These are phyloP conservation scores for Camelina laxa DNA, from an alignment of 345 rosid species.

Conservation along the genomic window DNA sequence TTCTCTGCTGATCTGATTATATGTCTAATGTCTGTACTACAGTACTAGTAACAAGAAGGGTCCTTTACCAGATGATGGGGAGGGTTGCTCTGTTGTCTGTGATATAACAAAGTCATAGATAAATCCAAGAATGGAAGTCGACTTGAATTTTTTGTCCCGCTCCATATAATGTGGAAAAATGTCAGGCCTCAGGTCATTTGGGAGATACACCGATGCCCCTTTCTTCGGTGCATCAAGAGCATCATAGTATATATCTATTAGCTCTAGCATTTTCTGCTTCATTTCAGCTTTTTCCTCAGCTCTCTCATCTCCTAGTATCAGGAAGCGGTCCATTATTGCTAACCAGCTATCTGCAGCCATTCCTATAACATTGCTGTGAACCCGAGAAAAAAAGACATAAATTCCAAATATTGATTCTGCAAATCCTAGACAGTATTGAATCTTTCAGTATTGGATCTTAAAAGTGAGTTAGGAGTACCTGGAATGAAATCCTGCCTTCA, in stretches of 20 bases:
- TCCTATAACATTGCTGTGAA: constrained; percentile 59
- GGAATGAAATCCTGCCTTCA: constrained; percentile 58
- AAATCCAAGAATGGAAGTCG: constrained; percentile 67
- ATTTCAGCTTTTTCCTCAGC: constrained; percentile 48
- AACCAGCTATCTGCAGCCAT: constrained; percentile 75
- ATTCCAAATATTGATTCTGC: not conserved
- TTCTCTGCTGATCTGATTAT: not conserved
- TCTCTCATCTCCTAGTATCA: constrained; percentile 49
- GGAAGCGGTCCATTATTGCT: constrained; percentile 74
- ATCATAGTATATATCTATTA: constrained; percentile 71
- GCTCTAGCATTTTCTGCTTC: constrained; percentile 47
- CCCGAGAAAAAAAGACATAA: constrained; percentile 22
- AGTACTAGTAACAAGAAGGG: not conserved
- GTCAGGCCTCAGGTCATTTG: constrained; percentile 50
- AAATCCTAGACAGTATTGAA: constrained; percentile 1
- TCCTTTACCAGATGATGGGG: constrained; percentile 50
- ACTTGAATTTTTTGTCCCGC: constrained; percentile 45
- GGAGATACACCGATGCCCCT: constrained; percentile 59
- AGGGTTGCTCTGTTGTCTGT: constrained; percentile 33
- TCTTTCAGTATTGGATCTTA: not conserved
- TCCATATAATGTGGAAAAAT: constrained; percentile 69
- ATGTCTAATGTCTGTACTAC: too few relatives aligned
- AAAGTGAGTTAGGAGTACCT: constrained; percentile 45
- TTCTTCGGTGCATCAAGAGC: constrained; percentile 83
- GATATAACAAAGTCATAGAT: constrained; percentile 58